phyloP scores from a whole-genome alignment of 345 rosid species.

The Rhodamnia argentea region DNA sequence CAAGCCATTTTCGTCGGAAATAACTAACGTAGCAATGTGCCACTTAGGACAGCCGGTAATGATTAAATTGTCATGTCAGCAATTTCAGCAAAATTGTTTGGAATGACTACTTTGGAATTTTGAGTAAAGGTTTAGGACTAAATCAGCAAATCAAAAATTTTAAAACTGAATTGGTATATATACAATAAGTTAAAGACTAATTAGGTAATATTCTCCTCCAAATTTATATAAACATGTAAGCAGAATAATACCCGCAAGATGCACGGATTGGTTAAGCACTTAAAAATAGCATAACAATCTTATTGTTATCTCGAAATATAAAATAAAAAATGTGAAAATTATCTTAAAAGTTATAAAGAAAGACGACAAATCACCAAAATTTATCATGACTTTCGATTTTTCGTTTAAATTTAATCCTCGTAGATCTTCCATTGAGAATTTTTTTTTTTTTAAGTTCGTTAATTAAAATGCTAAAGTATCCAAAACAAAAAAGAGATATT shows the following conservation, averaged over 20 bases:
- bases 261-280: neutral
- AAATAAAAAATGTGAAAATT: neutral
- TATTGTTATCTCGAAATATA: neutral
- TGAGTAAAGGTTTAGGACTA: neutral
- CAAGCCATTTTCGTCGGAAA: neutral
- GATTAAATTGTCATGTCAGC: neutral
- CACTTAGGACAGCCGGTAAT: accelerated
- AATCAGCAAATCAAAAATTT: neutral
- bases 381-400: neutral
- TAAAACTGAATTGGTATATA: neutral
- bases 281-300: neutral
- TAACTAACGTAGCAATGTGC: accelerated
- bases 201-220: neutral
- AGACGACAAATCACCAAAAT: neutral
- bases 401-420: neutral
- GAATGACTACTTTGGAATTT: neutral
- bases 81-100: neutral
- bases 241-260: neutral
- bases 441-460: neutral
- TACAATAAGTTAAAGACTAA: neutral
- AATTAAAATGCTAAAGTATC: neutral
- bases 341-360: neutral
- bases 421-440: neutral
- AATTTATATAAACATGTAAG: neutral
- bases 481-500: neutral